Evolutionary conservation across 2,329 filamentous ascomycete genomes (phyloP).

Genomic region (Tolypocladium guangdongense): DNA sequence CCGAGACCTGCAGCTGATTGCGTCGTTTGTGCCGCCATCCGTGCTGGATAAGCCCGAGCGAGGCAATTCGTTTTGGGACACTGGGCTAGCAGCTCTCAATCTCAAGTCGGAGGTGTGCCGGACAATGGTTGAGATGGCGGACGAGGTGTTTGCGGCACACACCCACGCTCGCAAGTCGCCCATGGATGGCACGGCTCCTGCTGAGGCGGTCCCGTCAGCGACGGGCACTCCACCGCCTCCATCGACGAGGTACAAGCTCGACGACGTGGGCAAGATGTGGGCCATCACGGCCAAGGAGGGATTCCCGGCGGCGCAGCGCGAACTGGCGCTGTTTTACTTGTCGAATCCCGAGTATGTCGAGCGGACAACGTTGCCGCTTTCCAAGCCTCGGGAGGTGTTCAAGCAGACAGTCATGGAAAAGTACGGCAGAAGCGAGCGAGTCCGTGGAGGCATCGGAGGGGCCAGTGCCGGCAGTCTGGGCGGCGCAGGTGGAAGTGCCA

Average conservation of each 20-base stretch:
- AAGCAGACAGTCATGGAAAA: slow-evolving; percentile 75
- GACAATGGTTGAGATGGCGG: slow-evolving; percentile 58
- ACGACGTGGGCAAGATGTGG: slow-evolving; percentile 80
- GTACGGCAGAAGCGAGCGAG: slow-evolving; percentile 33
- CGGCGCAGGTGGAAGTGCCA: slow-evolving; percentile 10
- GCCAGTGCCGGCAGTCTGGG: slow-evolving; percentile 12
- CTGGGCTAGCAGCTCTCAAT: slow-evolving; percentile 75
- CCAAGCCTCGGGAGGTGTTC: slow-evolving; percentile 79
- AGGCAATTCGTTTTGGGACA: slow-evolving; percentile 81
- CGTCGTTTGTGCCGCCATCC: slow-evolving; percentile 50
- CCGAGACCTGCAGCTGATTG: slow-evolving; percentile 68
- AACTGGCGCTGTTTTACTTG: slow-evolving; percentile 87
- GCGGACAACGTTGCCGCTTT: slow-evolving; percentile 71
- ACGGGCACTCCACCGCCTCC: slow-evolving; percentile 34
- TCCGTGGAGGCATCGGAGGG: slow-evolving; percentile 11
- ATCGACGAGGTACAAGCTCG: slow-evolving; percentile 56
- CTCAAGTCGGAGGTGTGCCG: slow-evolving; percentile 81
- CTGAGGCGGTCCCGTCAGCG: slow-evolving; percentile 20
- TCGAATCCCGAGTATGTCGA: slow-evolving; percentile 79
- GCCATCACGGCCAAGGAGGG: slow-evolving; percentile 92
- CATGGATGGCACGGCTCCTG: slow-evolving; percentile 17
- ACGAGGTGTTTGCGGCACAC: slow-evolving; percentile 47
- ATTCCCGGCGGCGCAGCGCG: slow-evolving; percentile 70
- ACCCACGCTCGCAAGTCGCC: slow-evolving; percentile 47
- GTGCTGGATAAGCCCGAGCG: slow-evolving; percentile 51